phyloP scores from a whole-genome alignment of 169 alveolate species.

The Plasmodium knowlesi region DNA sequence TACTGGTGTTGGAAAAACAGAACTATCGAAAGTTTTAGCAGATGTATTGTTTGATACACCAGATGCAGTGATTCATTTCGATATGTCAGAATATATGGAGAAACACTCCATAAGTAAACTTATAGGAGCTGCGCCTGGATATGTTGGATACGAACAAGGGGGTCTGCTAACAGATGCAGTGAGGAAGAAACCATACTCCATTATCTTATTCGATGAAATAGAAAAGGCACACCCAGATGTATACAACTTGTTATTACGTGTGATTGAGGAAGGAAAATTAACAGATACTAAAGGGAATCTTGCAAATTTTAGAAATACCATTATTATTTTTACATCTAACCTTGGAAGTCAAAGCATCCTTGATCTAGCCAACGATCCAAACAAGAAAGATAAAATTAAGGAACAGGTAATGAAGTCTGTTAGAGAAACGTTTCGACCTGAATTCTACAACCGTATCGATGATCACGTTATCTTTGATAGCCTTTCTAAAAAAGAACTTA shows the following conservation, averaged over 20 bases:
- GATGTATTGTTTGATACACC: slow-evolving; percentile 90
- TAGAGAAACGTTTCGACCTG: slow-evolving; percentile 88
- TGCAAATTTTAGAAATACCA: slow-evolving; percentile 90
- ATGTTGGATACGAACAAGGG: slow-evolving; percentile 93
- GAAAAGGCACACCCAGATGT: slow-evolving; percentile 95
- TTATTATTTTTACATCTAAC: slow-evolving; percentile 90
- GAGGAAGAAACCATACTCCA: slow-evolving; percentile 90
- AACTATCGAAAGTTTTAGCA: slow-evolving; percentile 92
- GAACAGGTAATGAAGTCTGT: slow-evolving; percentile 85
- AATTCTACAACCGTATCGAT: slow-evolving; percentile 90
- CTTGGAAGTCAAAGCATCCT: slow-evolving; percentile 88
- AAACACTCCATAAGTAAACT: slow-evolving; percentile 91
- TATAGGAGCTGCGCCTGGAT: slow-evolving; percentile 95
- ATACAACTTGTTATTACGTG: slow-evolving; percentile 88
- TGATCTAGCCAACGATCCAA: slow-evolving; percentile 87
- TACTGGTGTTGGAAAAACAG: slow-evolving; percentile 94
- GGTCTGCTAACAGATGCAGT: slow-evolving; percentile 94
- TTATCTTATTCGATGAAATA: slow-evolving; percentile 91
- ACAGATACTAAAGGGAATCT: slow-evolving; percentile 90
- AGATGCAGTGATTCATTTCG: slow-evolving; percentile 88
- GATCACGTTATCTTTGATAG: slow-evolving; percentile 88
- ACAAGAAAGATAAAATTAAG: slow-evolving; percentile 82
- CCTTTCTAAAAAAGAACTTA: slow-evolving; percentile 85
- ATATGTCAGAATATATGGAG: slow-evolving; percentile 94
- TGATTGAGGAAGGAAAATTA: slow-evolving; percentile 91